Percentiles rank a stretch among this genome's conserved stretches.
Conservation (phyloP, 352 stramenopile species). For the Pythium phragmiticola region DNA sequence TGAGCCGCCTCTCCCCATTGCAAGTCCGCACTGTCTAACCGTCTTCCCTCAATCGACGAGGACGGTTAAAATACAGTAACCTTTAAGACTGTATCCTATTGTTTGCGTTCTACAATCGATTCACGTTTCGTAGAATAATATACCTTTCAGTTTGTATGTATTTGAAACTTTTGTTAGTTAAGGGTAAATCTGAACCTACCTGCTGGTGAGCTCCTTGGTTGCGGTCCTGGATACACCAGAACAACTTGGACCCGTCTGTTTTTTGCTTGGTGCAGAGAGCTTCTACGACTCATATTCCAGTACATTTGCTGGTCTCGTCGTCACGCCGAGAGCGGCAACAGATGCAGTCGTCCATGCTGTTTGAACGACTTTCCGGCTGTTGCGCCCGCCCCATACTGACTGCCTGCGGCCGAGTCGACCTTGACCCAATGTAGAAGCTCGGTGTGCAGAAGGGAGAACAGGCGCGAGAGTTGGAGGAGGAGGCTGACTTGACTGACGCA, state of each 20-base stretch:
- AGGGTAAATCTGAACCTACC: no score
- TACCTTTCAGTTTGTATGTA: no score
- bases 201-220: background rate
- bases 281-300: background rate
- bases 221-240: background rate
- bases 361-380: slow-evolving; percentile 14
- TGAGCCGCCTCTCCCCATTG: no score
- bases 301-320: background rate
- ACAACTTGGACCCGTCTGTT: background rate
- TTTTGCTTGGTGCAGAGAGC: background rate
- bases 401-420: background rate
- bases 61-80: no score
- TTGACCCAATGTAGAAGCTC: background rate
- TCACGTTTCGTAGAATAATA: no score
- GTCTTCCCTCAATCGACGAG: no score
- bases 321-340: background rate
- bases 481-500: background rate
- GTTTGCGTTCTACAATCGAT: no score
- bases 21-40: no score
- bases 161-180: no score
- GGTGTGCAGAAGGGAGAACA: background rate
- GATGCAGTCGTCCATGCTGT: slow-evolving; percentile 18
- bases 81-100: no score
- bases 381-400: slow-evolving; percentile 9
- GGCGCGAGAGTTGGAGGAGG: background rate